Conservation (phyloP, 1,284 basidiomycete species). For the Sphagnurus paluster region DNA sequence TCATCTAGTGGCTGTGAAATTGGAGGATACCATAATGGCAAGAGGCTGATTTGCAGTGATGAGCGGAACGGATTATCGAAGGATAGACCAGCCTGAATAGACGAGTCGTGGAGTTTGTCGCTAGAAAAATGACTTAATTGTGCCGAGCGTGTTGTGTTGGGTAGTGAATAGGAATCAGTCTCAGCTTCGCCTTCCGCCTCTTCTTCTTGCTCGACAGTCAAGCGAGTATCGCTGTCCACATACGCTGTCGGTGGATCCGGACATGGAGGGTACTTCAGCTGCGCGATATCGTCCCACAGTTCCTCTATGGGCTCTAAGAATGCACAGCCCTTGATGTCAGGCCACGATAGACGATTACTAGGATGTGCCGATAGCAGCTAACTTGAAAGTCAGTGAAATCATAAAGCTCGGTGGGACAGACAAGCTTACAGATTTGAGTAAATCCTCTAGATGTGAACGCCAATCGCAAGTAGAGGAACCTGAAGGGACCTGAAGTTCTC, state of each 20-base stretch:
- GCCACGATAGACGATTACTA: constrained; percentile 26
- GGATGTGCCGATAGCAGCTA: constrained; percentile 30
- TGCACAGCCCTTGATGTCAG: constrained; percentile 25
- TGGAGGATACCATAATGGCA: constrained; percentile 1
- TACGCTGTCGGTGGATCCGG: constrained; percentile 21
- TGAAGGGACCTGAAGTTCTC: constrained; percentile 21
- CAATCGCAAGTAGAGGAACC: constrained; percentile 8
- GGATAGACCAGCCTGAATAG: not conserved
- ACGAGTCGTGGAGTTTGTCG: not conserved
- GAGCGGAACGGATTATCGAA: not conserved
- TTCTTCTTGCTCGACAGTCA: not conserved
- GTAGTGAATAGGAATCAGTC: not conserved
- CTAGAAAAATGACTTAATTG: not conserved
- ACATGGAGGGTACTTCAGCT: constrained; percentile 30
- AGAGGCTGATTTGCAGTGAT: not conserved
- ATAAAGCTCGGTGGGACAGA: not conserved
- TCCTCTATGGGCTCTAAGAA: constrained; percentile 28
- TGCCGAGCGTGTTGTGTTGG: not conserved
- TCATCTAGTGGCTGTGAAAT: not conserved
- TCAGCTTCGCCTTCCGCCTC: not conserved
- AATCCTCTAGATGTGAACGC: constrained; percentile 20
- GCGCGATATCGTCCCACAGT: constrained; percentile 32
- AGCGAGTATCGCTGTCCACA: constrained; percentile 5
- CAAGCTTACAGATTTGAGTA: constrained; percentile 20
- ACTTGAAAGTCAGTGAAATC: not conserved